These are phyloP conservation scores for Fusarium sp. DNA, from an alignment of 2,329 filamentous ascomycete genomes.

Conservation along the genomic window DNA sequence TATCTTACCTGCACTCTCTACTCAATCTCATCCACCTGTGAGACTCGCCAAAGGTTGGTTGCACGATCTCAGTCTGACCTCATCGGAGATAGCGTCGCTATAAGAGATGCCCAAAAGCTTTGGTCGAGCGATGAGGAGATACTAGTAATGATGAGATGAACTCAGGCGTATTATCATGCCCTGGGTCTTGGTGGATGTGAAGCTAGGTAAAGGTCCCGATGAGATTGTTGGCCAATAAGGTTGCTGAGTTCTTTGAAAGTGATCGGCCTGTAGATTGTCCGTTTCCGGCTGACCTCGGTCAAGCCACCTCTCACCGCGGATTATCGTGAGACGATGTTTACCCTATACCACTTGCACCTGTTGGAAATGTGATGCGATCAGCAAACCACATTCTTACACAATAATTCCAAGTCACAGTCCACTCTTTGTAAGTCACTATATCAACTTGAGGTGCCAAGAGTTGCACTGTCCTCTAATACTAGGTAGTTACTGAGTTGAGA, in stretches of 20 bases:
- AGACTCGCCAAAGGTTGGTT: slow-evolving; percentile 1
- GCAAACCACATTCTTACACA: not conserved
- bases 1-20: slow-evolving; percentile 27
- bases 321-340: not conserved
- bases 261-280: slow-evolving; percentile 41
- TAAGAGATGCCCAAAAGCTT: slow-evolving; percentile 4
- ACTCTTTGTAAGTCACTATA: too few species aligned
- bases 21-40: slow-evolving; percentile 30
- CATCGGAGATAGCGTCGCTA: not conserved
- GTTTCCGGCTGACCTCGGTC: slow-evolving; percentile 27
- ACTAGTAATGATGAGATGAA: slow-evolving; percentile 27
- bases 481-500: too few species aligned
- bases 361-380: not conserved
- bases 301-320: not conserved
- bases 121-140: slow-evolving; percentile 6
- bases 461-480: too few species aligned
- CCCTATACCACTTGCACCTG: slow-evolving; percentile 12
- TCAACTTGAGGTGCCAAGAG: too few species aligned
- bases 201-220: slow-evolving; percentile 34
- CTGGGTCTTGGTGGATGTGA: slow-evolving; percentile 32
- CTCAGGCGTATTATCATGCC: slow-evolving; percentile 15
- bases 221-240: slow-evolving; percentile 41
- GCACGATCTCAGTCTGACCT: not conserved
- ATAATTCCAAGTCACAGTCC: not conserved
- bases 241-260: slow-evolving; percentile 3